Percentiles rank a stretch among this genome's conserved stretches.
Conservation (phyloP, 495 filamentous ascomycete genomes). For the Neurospora sp. region DNA sequence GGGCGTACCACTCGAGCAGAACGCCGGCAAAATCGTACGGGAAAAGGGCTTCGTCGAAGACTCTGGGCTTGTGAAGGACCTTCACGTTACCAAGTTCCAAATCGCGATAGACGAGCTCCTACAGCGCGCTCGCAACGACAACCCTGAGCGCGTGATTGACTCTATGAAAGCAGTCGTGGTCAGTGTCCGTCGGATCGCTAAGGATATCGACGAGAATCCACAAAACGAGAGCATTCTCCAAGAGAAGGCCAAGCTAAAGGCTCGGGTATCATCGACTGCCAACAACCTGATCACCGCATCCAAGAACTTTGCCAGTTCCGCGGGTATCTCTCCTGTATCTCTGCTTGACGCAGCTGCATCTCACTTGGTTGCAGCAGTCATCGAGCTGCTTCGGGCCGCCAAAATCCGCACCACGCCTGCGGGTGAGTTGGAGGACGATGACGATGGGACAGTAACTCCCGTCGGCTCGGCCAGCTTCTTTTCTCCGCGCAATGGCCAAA, state of each 20-base stretch:
- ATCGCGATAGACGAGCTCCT: conserved; percentile 89
- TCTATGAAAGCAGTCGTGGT: conserved; percentile 75
- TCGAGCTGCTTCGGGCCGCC: conserved; percentile 72
- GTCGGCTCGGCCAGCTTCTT: conserved; percentile 45
- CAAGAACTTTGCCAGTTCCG: conserved; percentile 74
- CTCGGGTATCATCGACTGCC: conserved; percentile 74
- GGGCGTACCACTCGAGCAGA: conserved; percentile 56
- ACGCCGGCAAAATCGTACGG: conserved; percentile 51
- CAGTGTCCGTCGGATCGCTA: conserved; percentile 67
- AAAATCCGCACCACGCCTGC: conserved; percentile 71
- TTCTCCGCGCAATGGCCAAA: conserved; percentile 32
- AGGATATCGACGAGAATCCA: conserved; percentile 58
- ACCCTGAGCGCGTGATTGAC: conserved; percentile 60
- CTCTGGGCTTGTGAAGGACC: conserved; percentile 74
- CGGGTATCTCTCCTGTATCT: conserved; percentile 87
- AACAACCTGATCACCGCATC: conserved; percentile 93
- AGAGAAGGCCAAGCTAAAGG: conserved; percentile 58
- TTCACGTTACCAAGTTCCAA: conserved; percentile 92
- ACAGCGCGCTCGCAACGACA: conserved; percentile 60
- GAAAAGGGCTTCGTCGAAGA: conserved; percentile 62
- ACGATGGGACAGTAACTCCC: conserved; percentile 48
- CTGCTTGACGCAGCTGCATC: conserved; percentile 92
- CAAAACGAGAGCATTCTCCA: conserved; percentile 36
- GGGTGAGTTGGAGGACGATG: conserved; percentile 67
- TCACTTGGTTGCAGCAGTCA: conserved; percentile 73